Evolutionary conservation across 2,329 filamentous ascomycete genomes (phyloP).

Genomic region (Diaporthe ampelina): DNA sequence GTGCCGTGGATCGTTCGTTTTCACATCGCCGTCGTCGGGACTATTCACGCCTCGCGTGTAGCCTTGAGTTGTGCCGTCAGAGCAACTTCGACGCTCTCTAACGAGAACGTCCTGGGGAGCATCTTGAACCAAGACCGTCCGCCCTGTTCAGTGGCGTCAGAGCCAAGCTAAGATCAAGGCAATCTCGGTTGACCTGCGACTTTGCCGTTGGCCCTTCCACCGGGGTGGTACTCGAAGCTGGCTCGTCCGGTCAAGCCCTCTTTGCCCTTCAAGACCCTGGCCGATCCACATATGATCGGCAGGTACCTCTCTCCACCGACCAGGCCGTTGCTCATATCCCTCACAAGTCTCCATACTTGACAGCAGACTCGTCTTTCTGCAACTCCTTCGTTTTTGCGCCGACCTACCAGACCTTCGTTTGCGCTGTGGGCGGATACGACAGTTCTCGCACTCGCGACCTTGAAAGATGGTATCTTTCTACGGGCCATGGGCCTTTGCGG

Average conservation of each 20-base stretch:
- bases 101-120: conserved; percentile 15
- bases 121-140: conserved; percentile 21
- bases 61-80: conserved; percentile 11
- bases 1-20: conserved; percentile 10
- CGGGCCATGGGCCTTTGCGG: conserved; percentile 33
- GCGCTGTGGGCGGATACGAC: conserved; percentile 24
- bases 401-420: conserved; percentile 38
- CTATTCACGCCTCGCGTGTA: conserved; percentile 1
- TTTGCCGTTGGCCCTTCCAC: conserved; percentile 33
- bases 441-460: conserved; percentile 17
- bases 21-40: background rate
- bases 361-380: conserved; percentile 35
- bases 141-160: conserved; percentile 24
- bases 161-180: conserved; percentile 15
- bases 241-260: conserved; percentile 30
- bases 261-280: conserved; percentile 24
- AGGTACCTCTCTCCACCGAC: conserved; percentile 30
- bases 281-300: conserved; percentile 35
- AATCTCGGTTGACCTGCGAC: conserved; percentile 26
- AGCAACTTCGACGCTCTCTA: background rate
- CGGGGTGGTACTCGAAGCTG: conserved; percentile 33
- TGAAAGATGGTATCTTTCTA: conserved; percentile 40
- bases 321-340: conserved; percentile 28
- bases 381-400: conserved; percentile 35
- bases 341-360: conserved; percentile 32